Evolutionary conservation across 768 basidiomycete species (phyloP).

Genomic region (Piloderma croceum): DNA sequence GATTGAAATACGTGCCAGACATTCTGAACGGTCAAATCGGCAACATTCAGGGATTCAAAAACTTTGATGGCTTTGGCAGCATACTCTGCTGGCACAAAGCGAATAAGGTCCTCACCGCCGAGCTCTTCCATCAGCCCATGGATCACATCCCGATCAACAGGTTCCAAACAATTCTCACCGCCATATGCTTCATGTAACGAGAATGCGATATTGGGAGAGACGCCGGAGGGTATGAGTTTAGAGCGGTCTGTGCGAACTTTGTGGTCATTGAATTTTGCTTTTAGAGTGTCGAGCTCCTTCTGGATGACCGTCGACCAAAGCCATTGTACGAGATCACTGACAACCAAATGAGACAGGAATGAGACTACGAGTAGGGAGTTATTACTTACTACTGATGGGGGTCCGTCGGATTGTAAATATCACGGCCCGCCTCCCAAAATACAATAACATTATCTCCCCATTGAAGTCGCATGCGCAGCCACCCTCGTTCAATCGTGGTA

Average conservation of each 20-base stretch:
- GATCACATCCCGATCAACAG: slow-evolving; percentile 16
- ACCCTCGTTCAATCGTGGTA: slow-evolving; percentile 26
- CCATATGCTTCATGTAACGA: slow-evolving; percentile 13
- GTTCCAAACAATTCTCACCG: slow-evolving; percentile 15
- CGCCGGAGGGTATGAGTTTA: slow-evolving; percentile 20
- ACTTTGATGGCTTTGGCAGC: slow-evolving; percentile 10
- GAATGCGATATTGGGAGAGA: slow-evolving; percentile 18
- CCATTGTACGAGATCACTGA: slow-evolving; percentile 24
- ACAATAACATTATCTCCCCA: slow-evolving; percentile 26
- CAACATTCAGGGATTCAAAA: slow-evolving; percentile 9
- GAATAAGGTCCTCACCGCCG: slow-evolving; percentile 17
- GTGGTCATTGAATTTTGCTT: slow-evolving; percentile 16
- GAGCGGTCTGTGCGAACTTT: slow-evolving; percentile 9
- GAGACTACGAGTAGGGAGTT: slow-evolving; percentile 15
- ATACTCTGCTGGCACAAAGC: slow-evolving; percentile 16
- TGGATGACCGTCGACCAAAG: slow-evolving; percentile 26
- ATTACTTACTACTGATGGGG: slow-evolving; percentile 14
- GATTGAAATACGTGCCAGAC: slow-evolving; percentile 16
- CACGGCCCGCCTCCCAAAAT: slow-evolving; percentile 15
- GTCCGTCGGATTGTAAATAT: slow-evolving; percentile 18
- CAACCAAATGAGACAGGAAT: too few relatives aligned
- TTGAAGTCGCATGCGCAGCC: slow-evolving; percentile 22
- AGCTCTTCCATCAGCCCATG: slow-evolving; percentile 17
- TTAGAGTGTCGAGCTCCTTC: slow-evolving; percentile 17
- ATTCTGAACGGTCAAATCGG: slow-evolving; percentile 12